A percentile compares a stretch with the other conserved stretches of the same genome.
phyloP scores from a whole-genome alignment of 1,139 yeast species.

The Debaryomyces coudertii region DNA sequence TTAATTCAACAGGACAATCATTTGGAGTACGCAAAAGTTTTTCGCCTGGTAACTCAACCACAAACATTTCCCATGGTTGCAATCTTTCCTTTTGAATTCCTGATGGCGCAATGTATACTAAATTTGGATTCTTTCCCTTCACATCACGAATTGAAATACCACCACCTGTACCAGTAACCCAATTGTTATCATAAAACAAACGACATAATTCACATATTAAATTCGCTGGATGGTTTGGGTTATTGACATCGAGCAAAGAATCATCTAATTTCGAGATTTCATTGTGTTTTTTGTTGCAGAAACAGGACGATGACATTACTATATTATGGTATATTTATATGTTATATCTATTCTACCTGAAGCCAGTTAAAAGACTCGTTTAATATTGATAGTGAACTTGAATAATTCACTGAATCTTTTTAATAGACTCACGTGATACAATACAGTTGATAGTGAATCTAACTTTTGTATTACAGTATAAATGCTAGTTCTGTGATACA shows the following conservation, averaged over 20 bases:
- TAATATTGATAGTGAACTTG: neutral
- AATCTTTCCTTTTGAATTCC: slow-evolving; percentile 94
- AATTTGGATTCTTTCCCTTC: slow-evolving; percentile 45
- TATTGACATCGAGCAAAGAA: slow-evolving; percentile 22
- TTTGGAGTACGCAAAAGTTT: slow-evolving; percentile 65
- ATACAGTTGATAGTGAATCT: too few species aligned
- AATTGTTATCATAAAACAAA: slow-evolving; percentile 74
- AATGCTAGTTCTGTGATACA: too few species aligned
- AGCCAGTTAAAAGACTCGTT: neutral
- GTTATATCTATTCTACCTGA: neutral
- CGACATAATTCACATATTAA: slow-evolving; percentile 81
- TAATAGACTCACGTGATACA: neutral
- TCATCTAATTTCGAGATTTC: slow-evolving; percentile 7
- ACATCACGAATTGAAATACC: slow-evolving; percentile 80
- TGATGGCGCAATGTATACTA: slow-evolving; percentile 84
- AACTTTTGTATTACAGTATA: too few species aligned
- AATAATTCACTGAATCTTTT: neutral
- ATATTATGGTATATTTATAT: neutral
- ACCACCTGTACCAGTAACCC: slow-evolving; percentile 98
- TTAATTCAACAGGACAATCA: slow-evolving; percentile 41
- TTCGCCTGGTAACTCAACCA: slow-evolving; percentile 60
- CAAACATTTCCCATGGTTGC: slow-evolving; percentile 81
- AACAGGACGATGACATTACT: slow-evolving; percentile 4
- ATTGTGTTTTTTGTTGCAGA: slow-evolving; percentile 5
- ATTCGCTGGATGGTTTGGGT: slow-evolving; percentile 80